These are phyloP conservation scores for Berberis thunbergii DNA, from an alignment of 164 flowering plant genomes.

Conservation along the genomic window DNA sequence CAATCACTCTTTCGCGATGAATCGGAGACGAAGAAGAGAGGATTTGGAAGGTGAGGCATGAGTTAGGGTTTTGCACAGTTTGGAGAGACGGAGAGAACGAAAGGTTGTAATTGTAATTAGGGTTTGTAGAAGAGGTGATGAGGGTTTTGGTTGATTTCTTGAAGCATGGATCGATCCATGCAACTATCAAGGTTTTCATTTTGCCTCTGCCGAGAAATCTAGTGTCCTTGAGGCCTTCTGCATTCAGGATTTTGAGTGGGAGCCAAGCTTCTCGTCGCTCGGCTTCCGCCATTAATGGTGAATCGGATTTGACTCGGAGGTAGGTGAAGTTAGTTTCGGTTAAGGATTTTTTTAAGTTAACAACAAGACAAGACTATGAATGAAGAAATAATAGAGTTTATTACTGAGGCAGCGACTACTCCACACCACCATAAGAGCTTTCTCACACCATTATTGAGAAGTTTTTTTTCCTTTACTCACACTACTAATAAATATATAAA, in stretches of 20 bases:
- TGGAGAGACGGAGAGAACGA: slow-evolving; percentile 7
- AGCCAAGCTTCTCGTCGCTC: neutral
- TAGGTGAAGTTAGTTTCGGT: too few relatives aligned
- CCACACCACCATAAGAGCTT: too few relatives aligned
- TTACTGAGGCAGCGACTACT: too few relatives aligned
- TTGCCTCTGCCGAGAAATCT: slow-evolving; percentile 12
- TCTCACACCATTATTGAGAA: too few relatives aligned
- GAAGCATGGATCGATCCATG: slow-evolving; percentile 11
- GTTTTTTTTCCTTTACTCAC: too few relatives aligned
- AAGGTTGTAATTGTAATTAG: slow-evolving; percentile 4
- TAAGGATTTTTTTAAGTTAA: too few relatives aligned
- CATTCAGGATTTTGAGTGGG: neutral
- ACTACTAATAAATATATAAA: too few relatives aligned
- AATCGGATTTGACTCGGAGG: too few relatives aligned
- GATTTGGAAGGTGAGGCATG: slow-evolving; percentile 8
- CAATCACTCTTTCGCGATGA: slow-evolving; percentile 6
- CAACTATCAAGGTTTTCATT: slow-evolving; percentile 8
- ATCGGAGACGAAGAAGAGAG: slow-evolving; percentile 6
- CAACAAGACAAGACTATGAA: too few relatives aligned
- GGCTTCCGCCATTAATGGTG: too few relatives aligned
- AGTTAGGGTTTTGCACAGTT: slow-evolving; percentile 10
- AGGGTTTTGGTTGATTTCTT: slow-evolving; percentile 9
- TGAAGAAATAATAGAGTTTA: too few relatives aligned
- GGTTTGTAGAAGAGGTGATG: slow-evolving; percentile 1
- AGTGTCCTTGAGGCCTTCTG: slow-evolving; percentile 8